These are phyloP conservation scores for Pseudomonodictys pantanalensis DNA, from an alignment of 495 filamentous ascomycete genomes.

Conservation along the genomic window DNA sequence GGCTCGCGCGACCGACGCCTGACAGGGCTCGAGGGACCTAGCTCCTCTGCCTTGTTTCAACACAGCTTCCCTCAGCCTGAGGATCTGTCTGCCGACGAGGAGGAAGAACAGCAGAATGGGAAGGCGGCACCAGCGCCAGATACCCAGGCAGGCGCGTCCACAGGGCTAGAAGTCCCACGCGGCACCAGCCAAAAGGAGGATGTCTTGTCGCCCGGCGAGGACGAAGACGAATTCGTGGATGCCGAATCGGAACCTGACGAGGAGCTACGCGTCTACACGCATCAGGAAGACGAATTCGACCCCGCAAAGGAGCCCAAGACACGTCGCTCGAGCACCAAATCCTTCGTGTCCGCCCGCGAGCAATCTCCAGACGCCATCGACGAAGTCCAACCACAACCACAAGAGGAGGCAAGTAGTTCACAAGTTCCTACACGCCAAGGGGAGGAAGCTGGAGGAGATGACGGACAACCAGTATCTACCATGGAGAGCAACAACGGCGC, in stretches of 20 bases:
- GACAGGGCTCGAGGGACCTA: conserved; percentile 44
- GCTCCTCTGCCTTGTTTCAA: conserved; percentile 38
- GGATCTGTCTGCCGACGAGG: conserved; percentile 38
- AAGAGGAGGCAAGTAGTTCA: conserved; percentile 27
- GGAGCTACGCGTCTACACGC: neutral
- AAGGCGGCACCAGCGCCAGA: no score
- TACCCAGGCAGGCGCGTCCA: no score
- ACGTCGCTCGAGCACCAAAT: conserved; percentile 24
- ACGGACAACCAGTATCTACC: conserved; percentile 26
- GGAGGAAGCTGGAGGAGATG: neutral
- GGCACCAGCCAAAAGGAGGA: conserved; percentile 13
- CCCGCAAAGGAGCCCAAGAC: neutral
- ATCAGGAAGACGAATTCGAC: neutral
- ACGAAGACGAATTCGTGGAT: conserved; percentile 26
- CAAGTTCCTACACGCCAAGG: conserved; percentile 16
- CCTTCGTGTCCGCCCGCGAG: conserved; percentile 21
- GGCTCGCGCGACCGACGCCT: conserved; percentile 45
- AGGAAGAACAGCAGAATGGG: conserved; percentile 1
- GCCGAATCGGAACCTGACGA: conserved; percentile 29
- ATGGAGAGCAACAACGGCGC: conserved; percentile 27
- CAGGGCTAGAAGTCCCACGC: conserved; percentile 15
- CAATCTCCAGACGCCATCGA: neutral
- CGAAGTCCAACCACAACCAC: neutral
- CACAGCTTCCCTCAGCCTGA: conserved; percentile 48
- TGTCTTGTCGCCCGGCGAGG: conserved; percentile 2